Evolutionary conservation across 2,329 filamentous ascomycete genomes (phyloP).

Genomic region (Penicillium crustosum): DNA sequence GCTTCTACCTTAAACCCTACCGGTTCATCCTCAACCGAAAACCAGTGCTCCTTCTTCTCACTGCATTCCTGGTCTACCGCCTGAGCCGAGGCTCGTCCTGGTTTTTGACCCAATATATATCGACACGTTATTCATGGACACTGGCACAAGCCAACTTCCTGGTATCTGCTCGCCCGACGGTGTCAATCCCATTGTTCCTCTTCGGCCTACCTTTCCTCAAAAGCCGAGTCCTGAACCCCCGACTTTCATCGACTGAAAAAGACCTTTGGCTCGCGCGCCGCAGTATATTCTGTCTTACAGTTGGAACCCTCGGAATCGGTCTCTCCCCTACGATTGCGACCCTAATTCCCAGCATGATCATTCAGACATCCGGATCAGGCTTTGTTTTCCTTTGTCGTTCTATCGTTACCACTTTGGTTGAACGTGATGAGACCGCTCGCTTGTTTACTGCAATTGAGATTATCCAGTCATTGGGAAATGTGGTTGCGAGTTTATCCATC

Average conservation of each 20-base stretch:
- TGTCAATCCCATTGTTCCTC: slow-evolving; percentile 50
- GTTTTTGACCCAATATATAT: slow-evolving; percentile 54
- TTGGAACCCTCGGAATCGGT: slow-evolving; percentile 50
- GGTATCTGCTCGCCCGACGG: slow-evolving; percentile 48
- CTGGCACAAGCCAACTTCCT: slow-evolving; percentile 47
- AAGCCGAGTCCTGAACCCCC: slow-evolving; percentile 36
- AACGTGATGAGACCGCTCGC: slow-evolving; percentile 50
- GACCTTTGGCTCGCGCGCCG: slow-evolving; percentile 49
- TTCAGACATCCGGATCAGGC: slow-evolving; percentile 52
- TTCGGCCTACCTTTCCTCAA: slow-evolving; percentile 45
- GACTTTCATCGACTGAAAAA: slow-evolving; percentile 41
- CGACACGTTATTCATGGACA: slow-evolving; percentile 52
- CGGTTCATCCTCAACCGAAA: slow-evolving; percentile 43
- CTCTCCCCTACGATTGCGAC: slow-evolving; percentile 45
- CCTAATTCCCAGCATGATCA: slow-evolving; percentile 47
- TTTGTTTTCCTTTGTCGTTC: slow-evolving; percentile 50
- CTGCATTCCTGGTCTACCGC: slow-evolving; percentile 51
- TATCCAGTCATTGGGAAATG: slow-evolving; percentile 48
- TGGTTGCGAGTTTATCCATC: slow-evolving; percentile 50
- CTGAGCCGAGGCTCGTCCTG: slow-evolving; percentile 49
- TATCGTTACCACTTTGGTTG: slow-evolving; percentile 50
- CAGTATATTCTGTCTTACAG: slow-evolving; percentile 45
- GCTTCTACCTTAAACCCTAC: slow-evolving; percentile 39
- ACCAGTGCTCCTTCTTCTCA: slow-evolving; percentile 45
- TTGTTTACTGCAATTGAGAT: slow-evolving; percentile 53